These are phyloP conservation scores for Boletus fagicola DNA, from an alignment of 768 basidiomycete genomes.

Conservation along the genomic window DNA sequence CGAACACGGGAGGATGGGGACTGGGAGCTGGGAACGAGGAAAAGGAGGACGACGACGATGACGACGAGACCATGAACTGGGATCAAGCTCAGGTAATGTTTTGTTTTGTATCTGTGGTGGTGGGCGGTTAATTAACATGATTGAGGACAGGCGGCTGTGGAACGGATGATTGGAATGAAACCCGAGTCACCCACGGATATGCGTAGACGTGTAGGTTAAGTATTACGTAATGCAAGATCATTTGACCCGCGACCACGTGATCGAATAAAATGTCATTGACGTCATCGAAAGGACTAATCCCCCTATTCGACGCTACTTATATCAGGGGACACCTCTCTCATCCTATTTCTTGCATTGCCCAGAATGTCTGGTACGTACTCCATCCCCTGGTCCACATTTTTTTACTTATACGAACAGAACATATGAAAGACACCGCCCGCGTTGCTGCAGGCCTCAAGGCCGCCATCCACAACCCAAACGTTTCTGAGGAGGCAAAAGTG, in stretches of 20 bases:
- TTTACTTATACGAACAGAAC: slow-evolving; percentile 16
- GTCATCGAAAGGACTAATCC: slow-evolving; percentile 10
- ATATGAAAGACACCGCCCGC: slow-evolving; percentile 41
- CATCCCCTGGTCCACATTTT: fast-evolving
- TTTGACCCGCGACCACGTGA: slow-evolving; percentile 11
- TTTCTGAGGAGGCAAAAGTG: slow-evolving; percentile 53
- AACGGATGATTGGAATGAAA: slow-evolving; percentile 58
- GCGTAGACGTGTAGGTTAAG: slow-evolving; percentile 28
- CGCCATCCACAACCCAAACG: slow-evolving; percentile 55
- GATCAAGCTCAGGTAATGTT: slow-evolving; percentile 62
- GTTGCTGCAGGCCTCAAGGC: slow-evolving; percentile 59
- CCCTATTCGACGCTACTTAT: slow-evolving; percentile 14
- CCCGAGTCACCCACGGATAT: slow-evolving; percentile 26
- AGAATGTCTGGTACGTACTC: slow-evolving; percentile 17
- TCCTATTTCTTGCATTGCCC: neutral
- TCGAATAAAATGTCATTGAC: neutral
- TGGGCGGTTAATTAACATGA: neutral
- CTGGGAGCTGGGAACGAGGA: slow-evolving; percentile 61
- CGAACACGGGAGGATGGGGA: slow-evolving; percentile 73
- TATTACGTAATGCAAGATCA: slow-evolving; percentile 1
- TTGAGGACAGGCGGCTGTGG: slow-evolving; percentile 46
- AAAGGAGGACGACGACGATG: slow-evolving; percentile 63
- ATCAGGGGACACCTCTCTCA: neutral
- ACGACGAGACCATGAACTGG: slow-evolving; percentile 63
- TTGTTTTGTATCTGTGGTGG: neutral